Percentiles rank a stretch among this genome's conserved stretches.
These are phyloP conservation scores for Cryptosporidium meleagridis DNA, from an alignment of 169 alveolate genomes.

Conservation along the genomic window DNA sequence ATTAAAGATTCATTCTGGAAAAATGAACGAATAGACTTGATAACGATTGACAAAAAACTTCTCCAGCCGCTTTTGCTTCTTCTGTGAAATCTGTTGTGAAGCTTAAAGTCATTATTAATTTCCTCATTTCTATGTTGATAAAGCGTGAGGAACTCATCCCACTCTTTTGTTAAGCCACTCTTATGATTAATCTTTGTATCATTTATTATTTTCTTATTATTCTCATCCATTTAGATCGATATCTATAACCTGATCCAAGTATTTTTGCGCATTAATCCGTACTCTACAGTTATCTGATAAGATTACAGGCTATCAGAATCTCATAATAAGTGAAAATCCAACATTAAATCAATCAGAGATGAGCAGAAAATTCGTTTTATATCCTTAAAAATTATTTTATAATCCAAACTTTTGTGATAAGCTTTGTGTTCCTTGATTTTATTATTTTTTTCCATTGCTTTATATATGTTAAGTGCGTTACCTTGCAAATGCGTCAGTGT, in stretches of 20 bases:
- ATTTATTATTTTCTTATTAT: background rate
- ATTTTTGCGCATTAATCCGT: background rate
- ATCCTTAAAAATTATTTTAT: background rate
- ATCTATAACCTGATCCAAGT: background rate
- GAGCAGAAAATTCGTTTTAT: background rate
- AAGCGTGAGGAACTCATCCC: constrained; percentile 53
- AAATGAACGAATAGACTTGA: constrained; percentile 10
- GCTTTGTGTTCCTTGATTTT: background rate
- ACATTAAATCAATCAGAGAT: background rate
- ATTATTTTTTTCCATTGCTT: background rate
- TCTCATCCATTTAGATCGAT: constrained; percentile 27
- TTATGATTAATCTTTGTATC: background rate
- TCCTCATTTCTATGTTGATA: constrained; percentile 43
- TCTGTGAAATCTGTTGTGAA: constrained; percentile 45
- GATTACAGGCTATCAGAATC: background rate
- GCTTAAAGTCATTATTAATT: constrained; percentile 59
- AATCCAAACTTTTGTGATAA: background rate
- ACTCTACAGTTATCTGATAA: background rate
- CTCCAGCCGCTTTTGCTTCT: constrained; percentile 58
- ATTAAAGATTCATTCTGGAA: constrained; percentile 47
- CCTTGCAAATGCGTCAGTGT: constrained; percentile 27
- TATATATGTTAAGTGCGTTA: constrained; percentile 61
- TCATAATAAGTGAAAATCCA: background rate
- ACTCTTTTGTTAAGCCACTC: constrained; percentile 28
- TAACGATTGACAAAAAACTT: constrained; percentile 4